These are phyloP conservation scores for Claviceps fusiformis DNA, from an alignment of 2,329 filamentous ascomycete genomes.

Conservation along the genomic window DNA sequence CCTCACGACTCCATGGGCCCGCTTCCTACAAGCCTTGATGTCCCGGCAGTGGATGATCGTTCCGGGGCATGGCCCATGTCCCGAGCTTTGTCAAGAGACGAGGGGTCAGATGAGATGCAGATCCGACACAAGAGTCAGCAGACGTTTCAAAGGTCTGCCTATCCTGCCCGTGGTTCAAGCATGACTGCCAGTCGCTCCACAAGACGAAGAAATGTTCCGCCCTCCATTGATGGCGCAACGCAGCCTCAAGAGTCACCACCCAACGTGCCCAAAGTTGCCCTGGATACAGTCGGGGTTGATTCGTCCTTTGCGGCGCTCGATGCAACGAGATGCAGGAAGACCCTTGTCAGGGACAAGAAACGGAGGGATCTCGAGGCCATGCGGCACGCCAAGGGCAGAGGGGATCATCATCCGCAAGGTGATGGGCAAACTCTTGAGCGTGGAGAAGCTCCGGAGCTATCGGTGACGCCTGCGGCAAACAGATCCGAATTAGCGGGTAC, in stretches of 20 bases:
- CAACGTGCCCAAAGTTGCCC: neutral
- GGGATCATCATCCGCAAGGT: conserved; percentile 5
- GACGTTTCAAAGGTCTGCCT: conserved; percentile 8
- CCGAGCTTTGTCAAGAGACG: conserved; percentile 1
- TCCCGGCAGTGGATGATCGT: conserved; percentile 10
- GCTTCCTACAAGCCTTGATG: conserved; percentile 12
- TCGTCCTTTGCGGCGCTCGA: conserved; percentile 8
- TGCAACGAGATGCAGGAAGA: conserved; percentile 19
- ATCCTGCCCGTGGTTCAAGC: conserved; percentile 16
- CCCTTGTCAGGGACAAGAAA: conserved; percentile 27
- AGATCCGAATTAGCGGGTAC: neutral
- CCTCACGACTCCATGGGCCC: conserved; percentile 12
- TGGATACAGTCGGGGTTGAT: conserved; percentile 7
- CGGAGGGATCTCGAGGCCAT: conserved; percentile 25
- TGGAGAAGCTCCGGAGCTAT: neutral
- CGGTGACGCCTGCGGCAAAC: neutral
- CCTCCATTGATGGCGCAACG: conserved; percentile 13
- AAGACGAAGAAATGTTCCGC: conserved; percentile 1
- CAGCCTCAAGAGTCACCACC: conserved; percentile 3
- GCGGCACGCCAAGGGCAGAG: conserved; percentile 11
- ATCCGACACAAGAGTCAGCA: neutral
- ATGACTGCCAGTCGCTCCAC: conserved; percentile 8
- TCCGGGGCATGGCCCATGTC: conserved; percentile 7
- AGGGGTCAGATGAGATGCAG: neutral
- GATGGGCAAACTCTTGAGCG: neutral